A percentile compares a stretch with the other conserved stretches of the same genome.
Evolutionary conservation across 106 monocot species (phyloP).

Genomic region (Iris macrosiphon): DNA sequence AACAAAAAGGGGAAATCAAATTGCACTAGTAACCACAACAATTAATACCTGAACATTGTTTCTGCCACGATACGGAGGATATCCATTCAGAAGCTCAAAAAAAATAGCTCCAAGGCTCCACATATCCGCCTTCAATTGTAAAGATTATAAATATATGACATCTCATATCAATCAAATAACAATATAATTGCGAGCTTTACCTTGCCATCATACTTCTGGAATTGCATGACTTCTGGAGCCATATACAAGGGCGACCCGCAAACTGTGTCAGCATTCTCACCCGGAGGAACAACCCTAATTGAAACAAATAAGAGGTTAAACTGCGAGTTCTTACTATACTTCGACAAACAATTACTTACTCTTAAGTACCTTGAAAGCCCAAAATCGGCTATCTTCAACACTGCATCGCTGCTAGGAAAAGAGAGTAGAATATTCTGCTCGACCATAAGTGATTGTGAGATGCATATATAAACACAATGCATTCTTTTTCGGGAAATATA

Average conservation of each 20-base stretch:
- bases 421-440: slow-evolving; percentile 56
- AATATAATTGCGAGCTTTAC: slow-evolving; percentile 9
- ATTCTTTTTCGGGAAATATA: neutral
- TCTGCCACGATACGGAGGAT: slow-evolving; percentile 41
- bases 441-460: neutral
- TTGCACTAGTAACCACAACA: too few species aligned
- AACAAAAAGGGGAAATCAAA: too few species aligned
- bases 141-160: neutral
- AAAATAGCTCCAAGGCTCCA: slow-evolving; percentile 63
- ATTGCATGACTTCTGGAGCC: slow-evolving; percentile 70
- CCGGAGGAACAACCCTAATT: slow-evolving; percentile 45
- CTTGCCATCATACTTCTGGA: slow-evolving; percentile 54
- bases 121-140: slow-evolving; percentile 38
- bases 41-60: slow-evolving; percentile 59
- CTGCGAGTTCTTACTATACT: neutral
- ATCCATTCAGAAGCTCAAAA: slow-evolving; percentile 68
- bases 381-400: slow-evolving; percentile 67
- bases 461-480: neutral
- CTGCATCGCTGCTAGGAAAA: slow-evolving; percentile 18
- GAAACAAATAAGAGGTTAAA: slow-evolving; percentile 1
- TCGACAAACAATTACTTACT: neutral
- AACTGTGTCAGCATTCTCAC: slow-evolving; percentile 33
- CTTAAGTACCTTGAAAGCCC: slow-evolving; percentile 46
- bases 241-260: slow-evolving; percentile 61
- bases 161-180: neutral